Conservation (phyloP, 371 early-diverging fungal species). For the Actinomucor elegans region DNA sequence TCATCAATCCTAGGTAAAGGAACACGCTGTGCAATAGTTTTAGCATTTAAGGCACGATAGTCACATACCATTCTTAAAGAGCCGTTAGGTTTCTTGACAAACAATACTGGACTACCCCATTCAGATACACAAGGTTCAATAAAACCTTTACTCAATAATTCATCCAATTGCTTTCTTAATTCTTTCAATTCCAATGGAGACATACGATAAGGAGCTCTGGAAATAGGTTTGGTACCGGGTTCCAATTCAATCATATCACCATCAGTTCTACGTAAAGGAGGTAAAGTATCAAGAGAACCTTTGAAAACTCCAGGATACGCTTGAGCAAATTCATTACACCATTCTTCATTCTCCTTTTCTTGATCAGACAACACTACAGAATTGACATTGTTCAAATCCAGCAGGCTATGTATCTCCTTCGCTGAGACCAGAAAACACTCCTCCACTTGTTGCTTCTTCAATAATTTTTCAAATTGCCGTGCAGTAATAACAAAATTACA, state of each 20-base stretch:
- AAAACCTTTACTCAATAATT: constrained; percentile 29
- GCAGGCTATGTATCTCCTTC: neutral
- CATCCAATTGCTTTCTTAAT: constrained; percentile 25
- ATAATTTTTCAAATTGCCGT: neutral
- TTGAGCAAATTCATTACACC: neutral
- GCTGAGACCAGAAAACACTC: neutral
- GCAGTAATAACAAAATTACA: neutral
- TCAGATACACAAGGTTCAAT: constrained; percentile 45
- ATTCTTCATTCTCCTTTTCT: neutral
- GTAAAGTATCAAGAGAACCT: neutral
- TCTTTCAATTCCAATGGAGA: constrained; percentile 30
- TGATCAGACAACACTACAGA: neutral
- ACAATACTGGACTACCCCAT: constrained; percentile 48
- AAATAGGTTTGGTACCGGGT: constrained; percentile 11
- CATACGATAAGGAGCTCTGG: constrained; percentile 25
- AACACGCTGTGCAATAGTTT: constrained; percentile 17
- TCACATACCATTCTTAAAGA: constrained; percentile 38
- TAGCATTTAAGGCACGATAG: constrained; percentile 51
- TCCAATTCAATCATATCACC: constrained; percentile 23
- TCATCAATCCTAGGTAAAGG: neutral
- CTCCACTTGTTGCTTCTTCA: neutral
- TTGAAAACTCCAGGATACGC: neutral
- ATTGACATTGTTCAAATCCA: neutral
- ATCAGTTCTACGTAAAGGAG: constrained; percentile 3
- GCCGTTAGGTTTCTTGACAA: constrained; percentile 56